Evolutionary conservation across 164 flowering plant genomes (phyloP).

Genomic region (Stephania yunnanensis): DNA sequence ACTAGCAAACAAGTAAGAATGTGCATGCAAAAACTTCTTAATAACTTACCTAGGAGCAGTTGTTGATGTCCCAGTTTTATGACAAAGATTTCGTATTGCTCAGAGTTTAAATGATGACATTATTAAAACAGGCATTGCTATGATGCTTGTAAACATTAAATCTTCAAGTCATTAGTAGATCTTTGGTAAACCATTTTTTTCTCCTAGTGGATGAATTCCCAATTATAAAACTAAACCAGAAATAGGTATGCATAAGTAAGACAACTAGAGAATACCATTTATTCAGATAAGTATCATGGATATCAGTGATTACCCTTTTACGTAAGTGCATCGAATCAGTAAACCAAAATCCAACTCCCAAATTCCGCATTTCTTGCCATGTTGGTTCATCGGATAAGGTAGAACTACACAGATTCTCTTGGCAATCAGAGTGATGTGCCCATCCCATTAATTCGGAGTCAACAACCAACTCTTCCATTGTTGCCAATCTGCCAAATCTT

Average conservation of each 20-base stretch:
- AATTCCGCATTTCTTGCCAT: conserved; percentile 76
- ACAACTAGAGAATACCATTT: not conserved
- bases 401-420: conserved; percentile 56
- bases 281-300: not conserved
- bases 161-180: not conserved
- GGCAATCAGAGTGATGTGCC: conserved; percentile 98
- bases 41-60: too few species aligned
- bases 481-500: conserved; percentile 46
- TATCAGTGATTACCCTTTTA: conserved; percentile 48
- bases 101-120: not conserved
- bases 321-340: conserved; percentile 56
- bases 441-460: conserved; percentile 62
- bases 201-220: not conserved
- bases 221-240: not conserved
- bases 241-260: not conserved
- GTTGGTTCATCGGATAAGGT: conserved; percentile 68
- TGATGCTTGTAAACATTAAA: not conserved
- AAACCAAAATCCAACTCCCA: conserved; percentile 94
- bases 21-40: too few species aligned
- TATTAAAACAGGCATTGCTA: not conserved
- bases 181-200: not conserved
- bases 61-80: too few species aligned
- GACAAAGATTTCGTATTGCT: too few species aligned
- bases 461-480: conserved; percentile 48
- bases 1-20: too few species aligned